Percentiles rank a stretch among this genome's conserved stretches.
Conservation (phyloP, 441 rosid species). For the Adansonia madagascariensis region DNA sequence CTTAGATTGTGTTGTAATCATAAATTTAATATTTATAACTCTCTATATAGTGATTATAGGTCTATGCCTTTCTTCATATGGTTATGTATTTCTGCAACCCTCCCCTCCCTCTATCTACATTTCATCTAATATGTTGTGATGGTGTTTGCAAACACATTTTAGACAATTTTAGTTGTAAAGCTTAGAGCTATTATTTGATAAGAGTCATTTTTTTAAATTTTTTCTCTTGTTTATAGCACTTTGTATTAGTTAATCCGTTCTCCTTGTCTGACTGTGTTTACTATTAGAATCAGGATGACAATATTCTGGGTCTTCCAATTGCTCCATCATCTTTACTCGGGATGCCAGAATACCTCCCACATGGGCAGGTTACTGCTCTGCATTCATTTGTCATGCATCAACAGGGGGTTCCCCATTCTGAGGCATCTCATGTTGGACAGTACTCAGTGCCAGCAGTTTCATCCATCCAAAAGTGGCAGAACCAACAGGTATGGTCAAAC, state of each 20-base stretch:
- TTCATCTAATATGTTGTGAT: neutral
- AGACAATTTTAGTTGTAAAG: neutral
- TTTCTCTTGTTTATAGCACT: neutral
- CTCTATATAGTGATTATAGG: neutral
- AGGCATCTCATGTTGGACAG: slow-evolving; percentile 67
- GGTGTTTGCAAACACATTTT: neutral
- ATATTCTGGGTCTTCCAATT: slow-evolving; percentile 54
- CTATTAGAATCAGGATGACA: slow-evolving; percentile 48
- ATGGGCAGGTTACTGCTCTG: slow-evolving; percentile 78
- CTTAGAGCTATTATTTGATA: neutral
- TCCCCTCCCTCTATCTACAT: neutral
- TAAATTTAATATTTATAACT: neutral
- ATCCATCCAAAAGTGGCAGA: slow-evolving; percentile 69
- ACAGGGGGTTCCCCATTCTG: slow-evolving; percentile 64
- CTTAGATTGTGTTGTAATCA: neutral
- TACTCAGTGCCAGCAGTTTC: slow-evolving; percentile 52
- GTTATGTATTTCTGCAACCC: neutral
- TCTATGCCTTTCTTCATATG: neutral
- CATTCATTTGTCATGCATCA: slow-evolving; percentile 81
- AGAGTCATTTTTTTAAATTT: neutral
- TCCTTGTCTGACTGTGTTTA: neutral
- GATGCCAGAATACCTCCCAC: slow-evolving; percentile 72
- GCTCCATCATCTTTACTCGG: slow-evolving; percentile 52
- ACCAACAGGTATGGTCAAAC: slow-evolving; percentile 56
- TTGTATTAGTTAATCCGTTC: neutral